Base-by-base conservation (phyloP, 192 early-diverging fungal genomes). In the Linnemannia elongata region DNA sequence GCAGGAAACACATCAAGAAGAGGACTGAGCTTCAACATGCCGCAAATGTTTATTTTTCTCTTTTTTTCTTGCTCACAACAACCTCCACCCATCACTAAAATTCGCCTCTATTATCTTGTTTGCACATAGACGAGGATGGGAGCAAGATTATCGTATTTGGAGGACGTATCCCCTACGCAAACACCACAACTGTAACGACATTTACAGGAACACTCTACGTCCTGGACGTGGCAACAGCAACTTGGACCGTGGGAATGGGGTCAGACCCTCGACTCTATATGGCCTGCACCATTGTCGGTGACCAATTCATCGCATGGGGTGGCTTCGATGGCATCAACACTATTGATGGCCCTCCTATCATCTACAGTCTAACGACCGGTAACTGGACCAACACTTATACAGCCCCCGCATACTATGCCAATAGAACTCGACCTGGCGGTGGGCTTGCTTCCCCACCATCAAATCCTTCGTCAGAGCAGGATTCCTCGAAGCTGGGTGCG, bases 231-330 rank as follows among this genome's bases (percentile, higher is more conserved):
- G 20, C 72, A 9, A 54, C 72, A 3, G 38, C 41, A 3, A 52
- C 24, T 5, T 84, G 82, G 82, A 69, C 36, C 6, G 60, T 69
- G 35, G 72, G 73, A 36, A 35, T 12, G 1, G 22, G 33, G 1
- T 54, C 54, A 0, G 12, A 12, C 3, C 79, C 72, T n/a, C 71
- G 82, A 39, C 72, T 84, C 39, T 84, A 84, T 33, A 75, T 66
- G 60, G 57, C 82, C 7, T 84, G 82, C 22, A 27, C 70, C 30
- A 84, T 84, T 27, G 70, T 84, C 6, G 82, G 77, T 0, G 57
- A 78, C 71, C 82, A 84, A 24, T 84, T 84, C 22, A 27, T 84
- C 9, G 72, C 73, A 2, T 84, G 82, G 82, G 82, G 82, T 54
- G 82, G 82, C 0, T 79, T 12, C 24, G 76, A 84, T 36, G 82